Evolutionary conservation across 352 stramenopile species (phyloP), one percentile per base, ranked within the genome.

Genomic region (Globisporangium cylindrosporum): DNA sequence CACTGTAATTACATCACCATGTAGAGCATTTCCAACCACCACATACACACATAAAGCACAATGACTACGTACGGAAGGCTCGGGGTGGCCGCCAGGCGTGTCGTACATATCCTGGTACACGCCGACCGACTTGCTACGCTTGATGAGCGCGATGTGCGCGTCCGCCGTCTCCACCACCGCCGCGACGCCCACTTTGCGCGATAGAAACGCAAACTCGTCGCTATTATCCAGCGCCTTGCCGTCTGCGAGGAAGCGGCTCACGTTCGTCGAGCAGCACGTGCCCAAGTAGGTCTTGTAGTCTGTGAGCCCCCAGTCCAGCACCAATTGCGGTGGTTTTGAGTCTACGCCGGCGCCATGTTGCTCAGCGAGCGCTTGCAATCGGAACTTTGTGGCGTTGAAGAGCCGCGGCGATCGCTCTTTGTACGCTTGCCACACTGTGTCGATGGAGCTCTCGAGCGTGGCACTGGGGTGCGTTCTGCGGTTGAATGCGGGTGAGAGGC

Each of bases 341-440:
- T 36, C 15, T 58, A 18, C 1, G 27, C 18, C 12, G 25, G 0
- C 68, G 43, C 9, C 77, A 76, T 7, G 58, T 20, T 46, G 20
- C 20, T 58, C 60, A 4, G 2, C 9, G 14, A 48, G 36, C 6
- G 60, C 22, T 7, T 76, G 66, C 25, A 90, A 62, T 0, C 87
- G 83, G 59, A 94, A 92, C 70, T 94, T 94, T 57, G 75, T 73
- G 12, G 73, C 87, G 67, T 94, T 93, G 69, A 94, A 94, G n/a
- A 94, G 66, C 4, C 63, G 66, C 2, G 85, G 85, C 12, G 73
- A 68, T 8, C 70, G 48, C 12, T 41, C 54, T 43, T 75, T 64
- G 18, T 83, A 75, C 9, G 73, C 32, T 5, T 46, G 46, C 87
- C 87, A 94, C 3, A 77, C 73, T 27, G 73, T 41, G 29, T 81